Percentiles rank a stretch among this genome's conserved stretches.
phyloP scores from a whole-genome alignment of 257 asterid genomes.

The Cinchona pubescens region DNA sequence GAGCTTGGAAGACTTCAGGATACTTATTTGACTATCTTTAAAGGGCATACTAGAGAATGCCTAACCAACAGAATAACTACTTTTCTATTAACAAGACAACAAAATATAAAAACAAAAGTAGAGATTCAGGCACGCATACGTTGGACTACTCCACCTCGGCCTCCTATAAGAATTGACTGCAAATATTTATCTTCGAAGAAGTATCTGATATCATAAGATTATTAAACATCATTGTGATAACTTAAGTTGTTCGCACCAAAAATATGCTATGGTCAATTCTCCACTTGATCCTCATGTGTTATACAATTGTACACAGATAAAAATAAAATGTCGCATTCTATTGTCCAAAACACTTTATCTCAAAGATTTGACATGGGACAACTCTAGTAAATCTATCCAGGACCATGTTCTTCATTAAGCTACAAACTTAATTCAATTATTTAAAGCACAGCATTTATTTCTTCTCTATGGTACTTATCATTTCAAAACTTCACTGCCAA shows the following conservation, averaged over 20 bases:
- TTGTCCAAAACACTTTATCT: neutral
- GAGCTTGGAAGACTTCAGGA: neutral
- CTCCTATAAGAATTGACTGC: no score
- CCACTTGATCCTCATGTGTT: neutral
- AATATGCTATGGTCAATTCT: neutral
- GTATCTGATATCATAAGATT: neutral
- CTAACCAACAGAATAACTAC: neutral
- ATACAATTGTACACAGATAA: conserved; percentile 7
- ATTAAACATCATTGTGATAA: no score
- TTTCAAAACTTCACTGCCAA: neutral
- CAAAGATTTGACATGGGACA: conserved; percentile 5
- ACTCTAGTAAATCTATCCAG: conserved; percentile 4
- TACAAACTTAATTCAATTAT: neutral
- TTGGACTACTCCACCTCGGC: no score
- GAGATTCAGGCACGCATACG: neutral
- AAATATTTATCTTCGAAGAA: neutral
- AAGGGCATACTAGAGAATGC: no score
- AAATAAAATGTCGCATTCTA: neutral
- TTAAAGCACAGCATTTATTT: neutral
- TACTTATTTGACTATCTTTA: neutral
- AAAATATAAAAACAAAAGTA: neutral
- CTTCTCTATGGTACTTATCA: neutral
- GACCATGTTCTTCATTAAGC: conserved; percentile 6
- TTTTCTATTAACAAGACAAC: neutral
- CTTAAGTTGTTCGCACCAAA: neutral